These are phyloP conservation scores for Trametes cubensis DNA, from an alignment of 768 basidiomycete species.

Conservation along the genomic window DNA sequence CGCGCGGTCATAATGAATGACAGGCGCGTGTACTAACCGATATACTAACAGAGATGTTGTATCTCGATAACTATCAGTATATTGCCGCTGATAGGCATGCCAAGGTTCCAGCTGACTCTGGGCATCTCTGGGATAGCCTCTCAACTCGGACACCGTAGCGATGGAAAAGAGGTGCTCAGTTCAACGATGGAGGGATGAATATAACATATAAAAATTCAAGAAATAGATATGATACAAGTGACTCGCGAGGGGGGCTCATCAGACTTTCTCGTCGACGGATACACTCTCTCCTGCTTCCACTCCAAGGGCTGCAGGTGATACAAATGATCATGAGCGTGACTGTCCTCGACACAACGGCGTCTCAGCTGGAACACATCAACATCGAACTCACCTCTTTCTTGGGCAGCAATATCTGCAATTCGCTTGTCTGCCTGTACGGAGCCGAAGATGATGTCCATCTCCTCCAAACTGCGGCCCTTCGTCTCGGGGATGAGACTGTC, in stretches of 20 bases:
- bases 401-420: constrained; percentile 51
- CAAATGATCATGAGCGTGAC: not conserved
- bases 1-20: constrained; percentile 23
- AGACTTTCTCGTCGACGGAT: not conserved
- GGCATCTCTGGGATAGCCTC: no score
- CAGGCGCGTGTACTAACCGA: constrained; percentile 4
- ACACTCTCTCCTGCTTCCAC: not conserved
- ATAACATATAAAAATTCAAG: not conserved
- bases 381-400: constrained; percentile 40
- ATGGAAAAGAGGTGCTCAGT: no score
- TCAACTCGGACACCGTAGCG: no score
- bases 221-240: not conserved
- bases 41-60: constrained; percentile 5
- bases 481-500: constrained; percentile 45
- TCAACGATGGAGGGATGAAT: no score
- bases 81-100: no score
- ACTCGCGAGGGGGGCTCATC: not conserved
- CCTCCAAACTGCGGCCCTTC: constrained; percentile 48
- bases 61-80: no score
- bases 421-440: constrained; percentile 57
- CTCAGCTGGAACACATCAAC: no score
- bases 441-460: constrained; percentile 64
- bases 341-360: no score
- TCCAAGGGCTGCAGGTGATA: not conserved
- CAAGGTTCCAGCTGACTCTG: no score